Base-by-base conservation (phyloP, 2,329 filamentous ascomycete genomes). In the Apiospora phragmitis region DNA sequence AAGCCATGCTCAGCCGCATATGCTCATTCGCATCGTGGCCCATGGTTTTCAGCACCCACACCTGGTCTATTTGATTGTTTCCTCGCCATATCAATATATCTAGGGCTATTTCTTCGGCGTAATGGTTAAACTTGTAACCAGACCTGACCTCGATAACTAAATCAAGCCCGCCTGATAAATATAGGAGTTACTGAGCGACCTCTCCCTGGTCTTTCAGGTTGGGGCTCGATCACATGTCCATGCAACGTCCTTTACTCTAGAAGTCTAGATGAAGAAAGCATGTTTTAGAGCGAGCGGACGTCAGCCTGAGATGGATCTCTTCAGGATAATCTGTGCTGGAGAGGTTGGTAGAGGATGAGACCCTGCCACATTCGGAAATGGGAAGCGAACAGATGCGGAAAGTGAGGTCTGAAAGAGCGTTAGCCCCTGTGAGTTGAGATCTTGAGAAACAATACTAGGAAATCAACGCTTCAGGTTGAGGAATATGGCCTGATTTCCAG, bases 301-400 rank as follows among this genome's bases (percentile, higher is more conserved):
- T 32, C 55, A 38, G 55, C 55, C 29, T 18, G 8, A 38, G 55
- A 62, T 62, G 55, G n/a, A 6, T 12, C 11, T 12, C 29, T n/a
- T 62, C 32, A 4, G 55, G 32, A 38, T 5, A n/a, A 62, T 38
- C 18, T 32, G 51, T 18, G 51, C 29, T 59, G 51, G 16, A 24
- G 32, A 62, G 21, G 32, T 62, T 62, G 55, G n/a, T 62, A n/a
- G 21, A 62, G 32, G 8, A n/a, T n/a, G 21, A n/a, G 51, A 35
- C 55, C 55, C 55, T 38, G 55, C 70, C 68, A 59, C 16, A 68
- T 67, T 32, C 38, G 70, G 70, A 71, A 71, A 59, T 65, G 38
- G 26, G 65, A 72, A 72, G 70, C 70, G 70, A 72, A 67, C 69
- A 38, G 49, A 70, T 70, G 32, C 47, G 70, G 70, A 42, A 59